Evolutionary conservation across 2,329 filamentous ascomycete species (phyloP), one percentile per base, ranked within the genome.

Genomic region (Pseudogymnoascus sp.): DNA sequence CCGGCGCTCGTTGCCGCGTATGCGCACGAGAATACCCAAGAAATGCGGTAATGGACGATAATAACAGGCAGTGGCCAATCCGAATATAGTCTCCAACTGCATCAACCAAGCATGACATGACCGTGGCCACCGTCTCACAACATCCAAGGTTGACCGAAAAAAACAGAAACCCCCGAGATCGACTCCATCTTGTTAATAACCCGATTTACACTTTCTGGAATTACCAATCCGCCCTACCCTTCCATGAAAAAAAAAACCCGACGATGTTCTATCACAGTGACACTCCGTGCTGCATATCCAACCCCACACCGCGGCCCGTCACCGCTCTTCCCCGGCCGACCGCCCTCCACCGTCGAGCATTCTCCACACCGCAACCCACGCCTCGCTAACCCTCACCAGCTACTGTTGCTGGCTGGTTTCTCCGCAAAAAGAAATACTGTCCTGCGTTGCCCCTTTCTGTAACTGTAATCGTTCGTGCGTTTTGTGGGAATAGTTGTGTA

Each of bases 221-320:
- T 33, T 56, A 56, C 28, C n/a, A 56, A 56, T 33, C 28, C 6
- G 11, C 50, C 4, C n/a, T 56, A n/a, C 26, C n/a, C 38, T 56
- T 33, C 50, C 5, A 12, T 8, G 6, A 3, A 33, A 19, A 33
- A 19, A 16, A 33, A 19, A 2, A 1, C 10, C n/a, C 10, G 26
- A 33, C 10, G 26, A 12, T 53, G 14, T 28, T 31, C 26, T 33
- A 33, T 33, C 50, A 33, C 28, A 6, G 50, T 56, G 26, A 56
- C 50, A 33, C 50, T 33, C 50, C 46, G 31, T 26, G 28, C 4
- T 56, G 10, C 26, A 53, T 14, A 11, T 12, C 46, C 26, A 56
- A 56, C 50, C 50, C 50, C 50, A 56, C 50, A 56, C 50, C 50
- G 50, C 26, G 50, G 50, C 50, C 50, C 50, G 50, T 56, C 50